Evolutionary conservation across 2,329 filamentous ascomycete species (phyloP), one percentile per base, ranked within the genome.

Genomic region (Pseudocercospora cruenta): DNA sequence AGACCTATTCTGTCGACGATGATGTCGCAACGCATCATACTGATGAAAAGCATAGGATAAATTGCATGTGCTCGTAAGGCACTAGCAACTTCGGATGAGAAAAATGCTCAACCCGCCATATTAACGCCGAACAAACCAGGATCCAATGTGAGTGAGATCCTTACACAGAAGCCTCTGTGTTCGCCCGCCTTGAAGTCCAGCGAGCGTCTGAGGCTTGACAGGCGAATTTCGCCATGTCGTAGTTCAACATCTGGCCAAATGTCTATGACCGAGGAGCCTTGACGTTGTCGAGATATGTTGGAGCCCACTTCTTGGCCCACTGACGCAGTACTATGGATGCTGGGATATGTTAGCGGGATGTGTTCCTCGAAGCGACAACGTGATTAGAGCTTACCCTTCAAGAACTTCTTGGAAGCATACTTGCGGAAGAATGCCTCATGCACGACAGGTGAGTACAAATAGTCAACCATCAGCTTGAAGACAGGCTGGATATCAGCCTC

Each of bases 371-470:
- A 26, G 12, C 8, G 26, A 19, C 28, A 62, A 65, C 60, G 28
- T n/a, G 54, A 36, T 33, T 22, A 67, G 60, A 26, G 67, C 86
- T 82, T 88, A 97, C 94, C 94, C 84, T 99, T 99, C 75, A 98
- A 83, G 82, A 98, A 99, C 82, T 97, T 97, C 86, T 98, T 99
- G 87, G 93, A 96, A 64, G 95, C 95, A 79, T 99, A 99, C 82
- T 99, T 99, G 87, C 96, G 97, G 86, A 97, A 98, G 85, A 99
- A 97, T 43, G 95, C 96, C 79, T 98, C 94, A 77, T 99, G 95
- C 51, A 90, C 87, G 62, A 97, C 91, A 26, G 94, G 95, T 12
- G 92, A 89, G 66, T 91, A 91, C 45, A 99, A 90, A 78, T 99
- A 99, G 80, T 99, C 94, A 68, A 99, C 89, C 94, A 99, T 97